These are phyloP conservation scores for Pichia sp. DNA, from an alignment of 1,139 yeast species.

Conservation along the genomic window DNA sequence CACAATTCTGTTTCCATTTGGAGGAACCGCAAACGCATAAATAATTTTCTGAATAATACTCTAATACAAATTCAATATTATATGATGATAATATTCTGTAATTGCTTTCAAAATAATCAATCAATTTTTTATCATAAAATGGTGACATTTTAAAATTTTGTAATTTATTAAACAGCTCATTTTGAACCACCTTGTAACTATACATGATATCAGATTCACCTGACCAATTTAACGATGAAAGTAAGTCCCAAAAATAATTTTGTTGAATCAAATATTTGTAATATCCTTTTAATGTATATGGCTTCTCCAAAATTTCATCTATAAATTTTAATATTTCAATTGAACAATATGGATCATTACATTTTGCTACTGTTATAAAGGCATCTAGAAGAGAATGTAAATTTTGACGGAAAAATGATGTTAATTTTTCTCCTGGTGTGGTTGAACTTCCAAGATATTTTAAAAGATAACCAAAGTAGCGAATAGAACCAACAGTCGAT, in stretches of 20 bases:
- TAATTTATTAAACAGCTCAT: slow-evolving; percentile 16
- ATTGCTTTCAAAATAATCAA: slow-evolving; percentile 16
- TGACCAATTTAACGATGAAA: slow-evolving; percentile 9
- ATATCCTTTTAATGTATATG: slow-evolving; percentile 10
- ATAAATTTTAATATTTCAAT: slow-evolving; percentile 17
- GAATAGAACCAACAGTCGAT: slow-evolving; percentile 19
- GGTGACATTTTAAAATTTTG: slow-evolving; percentile 12
- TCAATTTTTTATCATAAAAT: slow-evolving; percentile 7
- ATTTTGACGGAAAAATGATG: slow-evolving; percentile 16
- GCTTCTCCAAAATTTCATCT: slow-evolving; percentile 15
- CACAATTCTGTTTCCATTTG: slow-evolving; percentile 47
- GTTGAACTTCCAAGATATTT: slow-evolving; percentile 11
- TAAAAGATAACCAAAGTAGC: slow-evolving; percentile 14
- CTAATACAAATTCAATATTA: slow-evolving; percentile 18
- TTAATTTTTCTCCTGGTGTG: slow-evolving; percentile 13
- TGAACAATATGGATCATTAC: slow-evolving; percentile 9
- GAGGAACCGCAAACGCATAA: slow-evolving; percentile 49
- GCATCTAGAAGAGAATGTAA: slow-evolving; percentile 14
- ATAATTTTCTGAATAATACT: slow-evolving; percentile 43
- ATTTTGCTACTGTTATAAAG: slow-evolving; percentile 12
- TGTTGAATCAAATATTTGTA: slow-evolving; percentile 14
- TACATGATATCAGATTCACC: neutral
- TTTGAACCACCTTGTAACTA: slow-evolving; percentile 8
- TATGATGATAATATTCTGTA: slow-evolving; percentile 15
- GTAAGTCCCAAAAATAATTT: slow-evolving; percentile 18